Conservation (phyloP, 106 monocot genomes). For the Dactylorhiza incarnata region DNA sequence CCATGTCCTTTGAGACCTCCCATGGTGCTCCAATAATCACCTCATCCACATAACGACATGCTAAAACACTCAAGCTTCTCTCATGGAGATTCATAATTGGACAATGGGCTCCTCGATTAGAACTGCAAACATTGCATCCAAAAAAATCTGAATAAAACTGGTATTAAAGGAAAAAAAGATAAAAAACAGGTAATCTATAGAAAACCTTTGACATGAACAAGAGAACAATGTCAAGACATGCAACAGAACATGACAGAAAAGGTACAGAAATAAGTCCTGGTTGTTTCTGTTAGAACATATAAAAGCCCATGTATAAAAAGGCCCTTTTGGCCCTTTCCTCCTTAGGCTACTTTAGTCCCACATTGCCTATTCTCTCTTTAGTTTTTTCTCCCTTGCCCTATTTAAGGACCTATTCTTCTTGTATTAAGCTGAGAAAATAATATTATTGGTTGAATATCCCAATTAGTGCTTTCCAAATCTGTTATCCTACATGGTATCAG, state of each 20-base stretch:
- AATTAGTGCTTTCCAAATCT: too few species aligned
- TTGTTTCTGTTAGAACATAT: not conserved
- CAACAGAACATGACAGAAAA: not conserved
- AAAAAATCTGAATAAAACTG: not conserved
- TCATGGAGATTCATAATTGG: constrained; percentile 99
- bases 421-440: too few species aligned
- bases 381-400: too few species aligned
- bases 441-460: too few species aligned
- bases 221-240: not conserved
- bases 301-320: too few species aligned
- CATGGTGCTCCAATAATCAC: constrained; percentile 96
- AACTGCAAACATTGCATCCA: constrained; percentile 28
- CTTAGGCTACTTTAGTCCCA: too few species aligned
- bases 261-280: not conserved
- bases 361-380: too few species aligned
- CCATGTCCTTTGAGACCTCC: constrained; percentile 92
- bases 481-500: too few species aligned
- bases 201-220: not conserved
- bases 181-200: not conserved
- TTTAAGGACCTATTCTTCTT: too few species aligned
- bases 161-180: not conserved
- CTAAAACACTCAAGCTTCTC: constrained; percentile 96
- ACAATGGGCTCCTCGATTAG: constrained; percentile 67
- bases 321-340: too few species aligned
- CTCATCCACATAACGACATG: constrained; percentile 96